Conservation (phyloP, 148 eudicot species). For the Cornus florida region DNA sequence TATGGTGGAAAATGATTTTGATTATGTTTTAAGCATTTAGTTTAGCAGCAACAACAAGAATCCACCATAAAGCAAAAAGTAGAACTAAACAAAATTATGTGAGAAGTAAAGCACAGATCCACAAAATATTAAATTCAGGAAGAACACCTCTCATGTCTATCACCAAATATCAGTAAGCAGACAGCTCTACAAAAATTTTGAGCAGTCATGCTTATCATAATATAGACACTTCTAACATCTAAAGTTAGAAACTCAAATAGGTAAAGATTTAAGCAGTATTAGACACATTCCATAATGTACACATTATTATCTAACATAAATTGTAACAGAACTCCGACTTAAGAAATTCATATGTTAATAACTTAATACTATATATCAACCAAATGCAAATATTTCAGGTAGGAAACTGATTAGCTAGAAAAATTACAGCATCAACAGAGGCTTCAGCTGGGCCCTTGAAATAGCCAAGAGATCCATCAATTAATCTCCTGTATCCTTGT, state of each 20-base stretch:
- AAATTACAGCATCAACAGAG: constrained; percentile 90
- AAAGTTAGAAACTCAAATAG: not conserved
- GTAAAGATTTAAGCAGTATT: not conserved
- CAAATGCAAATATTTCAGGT: not conserved
- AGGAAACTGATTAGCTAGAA: not conserved
- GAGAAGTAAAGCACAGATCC: not conserved
- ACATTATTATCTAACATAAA: not conserved
- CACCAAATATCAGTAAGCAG: not conserved
- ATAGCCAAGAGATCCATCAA: constrained; percentile 97
- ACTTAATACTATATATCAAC: not conserved
- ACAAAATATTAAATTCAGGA: not conserved
- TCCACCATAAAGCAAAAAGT: not conserved
- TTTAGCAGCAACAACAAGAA: not conserved
- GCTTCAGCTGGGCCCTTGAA: constrained; percentile 99
- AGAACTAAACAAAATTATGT: too few species aligned
- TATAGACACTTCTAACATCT: not conserved
- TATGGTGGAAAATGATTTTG: too few species aligned
- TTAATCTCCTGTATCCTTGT: constrained; percentile 95
- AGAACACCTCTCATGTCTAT: not conserved
- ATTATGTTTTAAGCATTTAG: too few species aligned
- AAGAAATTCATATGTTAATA: not conserved
- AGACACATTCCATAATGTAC: not conserved
- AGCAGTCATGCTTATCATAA: not conserved
- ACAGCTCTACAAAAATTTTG: not conserved
- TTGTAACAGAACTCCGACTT: not conserved